Base-by-base conservation (phyloP, 2,329 filamentous ascomycete species). In the Ascochyta lentis region DNA sequence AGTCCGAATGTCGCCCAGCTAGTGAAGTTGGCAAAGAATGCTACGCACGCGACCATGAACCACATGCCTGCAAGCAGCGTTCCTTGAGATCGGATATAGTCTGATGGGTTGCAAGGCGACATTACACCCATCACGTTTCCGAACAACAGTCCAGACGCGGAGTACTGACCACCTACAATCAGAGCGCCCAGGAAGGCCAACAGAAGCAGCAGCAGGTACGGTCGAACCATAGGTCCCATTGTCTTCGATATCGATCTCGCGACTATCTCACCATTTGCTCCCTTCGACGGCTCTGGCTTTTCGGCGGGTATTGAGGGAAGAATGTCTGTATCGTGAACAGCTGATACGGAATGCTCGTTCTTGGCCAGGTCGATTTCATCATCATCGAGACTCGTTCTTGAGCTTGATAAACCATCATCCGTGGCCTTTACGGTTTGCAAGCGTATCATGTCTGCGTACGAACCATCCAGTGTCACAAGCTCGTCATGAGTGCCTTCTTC, bases 21-120 rank as follows among this genome's bases (percentile, higher is more conserved):
- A 27, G 81, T 78, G 4, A 85, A 74, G 59, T 90, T 89, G 61
- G 84, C 84, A 23, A 86, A 78, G 65, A 88, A 82, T 57, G 86
- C 84, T 22, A 86, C 78, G 33, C 83, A 78, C 1, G 83, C 85
- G 3, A 88, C 77, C 61, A 86, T 80, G 66, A 88, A 87, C 71
- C 86, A 84, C 68, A 88, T 78, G 4, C 84, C 77, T 0, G 83
- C 82, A 34, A 82, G 86, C 60, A 88, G 80, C 33, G 78, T 72
- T 6, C 84, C 84, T 24, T 73, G 68, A 10, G 76, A 78, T 4
- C 78, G 75, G 41, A 87, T 85, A 10, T 75, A 77, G 4, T 75
- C 72, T 2, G 78, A 69, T 10, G 76, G 73, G 35, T 82, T 78
- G 70, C 84, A 87, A 1, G 82, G 79, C 54, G 80, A 85, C 34